These are phyloP conservation scores for Arthroderma sp. DNA, from an alignment of 2,329 filamentous ascomycete genomes.

Conservation along the genomic window DNA sequence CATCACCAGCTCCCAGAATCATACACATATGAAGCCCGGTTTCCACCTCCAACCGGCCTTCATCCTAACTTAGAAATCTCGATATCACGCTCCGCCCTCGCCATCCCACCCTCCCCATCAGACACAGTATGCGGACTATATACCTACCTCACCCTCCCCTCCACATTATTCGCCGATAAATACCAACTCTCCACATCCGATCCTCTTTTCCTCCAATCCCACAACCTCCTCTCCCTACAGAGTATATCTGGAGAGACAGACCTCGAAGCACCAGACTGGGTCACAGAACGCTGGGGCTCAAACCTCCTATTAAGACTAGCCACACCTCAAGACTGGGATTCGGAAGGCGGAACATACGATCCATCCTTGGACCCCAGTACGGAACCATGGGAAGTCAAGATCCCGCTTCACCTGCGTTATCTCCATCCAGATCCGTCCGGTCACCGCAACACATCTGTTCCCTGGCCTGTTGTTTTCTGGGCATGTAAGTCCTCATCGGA, in stretches of 20 bases:
- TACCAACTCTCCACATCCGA: conserved; percentile 55
- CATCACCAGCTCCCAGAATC: conserved; percentile 47
- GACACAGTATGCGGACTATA: conserved; percentile 57
- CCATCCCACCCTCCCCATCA: conserved; percentile 33
- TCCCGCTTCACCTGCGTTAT: conserved; percentile 81
- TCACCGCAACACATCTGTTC: conserved; percentile 45
- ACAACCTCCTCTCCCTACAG: conserved; percentile 58
- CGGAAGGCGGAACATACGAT: background rate
- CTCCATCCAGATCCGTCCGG: conserved; percentile 49
- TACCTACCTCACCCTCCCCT: conserved; percentile 71
- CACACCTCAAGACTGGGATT: conserved; percentile 28
- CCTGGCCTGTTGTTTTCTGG: conserved; percentile 83
- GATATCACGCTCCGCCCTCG: conserved; percentile 39
- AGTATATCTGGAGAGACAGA: conserved; percentile 66
- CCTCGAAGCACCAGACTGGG: conserved; percentile 80
- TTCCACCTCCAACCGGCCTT: conserved; percentile 61
- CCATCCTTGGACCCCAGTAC: conserved; percentile 3
- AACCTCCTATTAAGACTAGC: conserved; percentile 62
- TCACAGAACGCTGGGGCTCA: conserved; percentile 64
- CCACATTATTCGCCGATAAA: conserved; percentile 68
- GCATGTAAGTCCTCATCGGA: conserved; percentile 48
- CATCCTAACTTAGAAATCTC: conserved; percentile 66
- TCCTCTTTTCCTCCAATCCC: conserved; percentile 61
- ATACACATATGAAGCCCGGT: conserved; percentile 47
- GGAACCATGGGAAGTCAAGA: conserved; percentile 28